phyloP scores from a whole-genome alignment of 2,329 filamentous ascomycete genomes.

The Furcasterigmium furcatum region DNA sequence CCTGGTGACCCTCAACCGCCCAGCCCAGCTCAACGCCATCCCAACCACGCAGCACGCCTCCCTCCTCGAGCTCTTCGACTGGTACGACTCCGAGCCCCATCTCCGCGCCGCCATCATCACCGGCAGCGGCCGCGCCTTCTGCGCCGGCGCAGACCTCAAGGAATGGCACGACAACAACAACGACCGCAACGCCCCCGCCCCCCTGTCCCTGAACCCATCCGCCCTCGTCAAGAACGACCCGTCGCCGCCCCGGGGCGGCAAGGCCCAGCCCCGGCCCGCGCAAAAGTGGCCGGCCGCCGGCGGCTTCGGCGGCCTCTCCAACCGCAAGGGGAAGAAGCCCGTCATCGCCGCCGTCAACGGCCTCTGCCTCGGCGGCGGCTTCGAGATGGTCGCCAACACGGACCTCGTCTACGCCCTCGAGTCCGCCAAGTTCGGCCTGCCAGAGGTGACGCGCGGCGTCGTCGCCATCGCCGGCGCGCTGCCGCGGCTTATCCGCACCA shows the following conservation, averaged over 20 bases:
- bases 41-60: conserved; percentile 42
- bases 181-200: conserved; percentile 11
- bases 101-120: conserved; percentile 63
- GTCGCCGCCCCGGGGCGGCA: conserved; percentile 1
- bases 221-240: background rate
- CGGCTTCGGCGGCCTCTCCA: conserved; percentile 41
- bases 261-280: conserved; percentile 7
- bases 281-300: conserved; percentile 6
- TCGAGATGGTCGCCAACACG: conserved; percentile 72
- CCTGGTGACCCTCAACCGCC: conserved; percentile 58
- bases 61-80: conserved; percentile 41
- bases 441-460: conserved; percentile 70
- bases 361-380: conserved; percentile 70
- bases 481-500: conserved; percentile 59
- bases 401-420: conserved; percentile 66
- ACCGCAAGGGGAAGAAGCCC: conserved; percentile 68
- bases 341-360: conserved; percentile 76
- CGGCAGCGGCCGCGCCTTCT: conserved; percentile 62
- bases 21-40: conserved; percentile 56
- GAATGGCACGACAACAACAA: conserved; percentile 55
- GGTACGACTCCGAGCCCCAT: conserved; percentile 60
- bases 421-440: conserved; percentile 61
- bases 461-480: conserved; percentile 69
- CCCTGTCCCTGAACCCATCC: conserved; percentile 1
- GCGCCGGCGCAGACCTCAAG: conserved; percentile 65